Evolutionary conservation across 129 eudicot genomes (phyloP).

Genomic region (Flaveria sonorensis): DNA sequence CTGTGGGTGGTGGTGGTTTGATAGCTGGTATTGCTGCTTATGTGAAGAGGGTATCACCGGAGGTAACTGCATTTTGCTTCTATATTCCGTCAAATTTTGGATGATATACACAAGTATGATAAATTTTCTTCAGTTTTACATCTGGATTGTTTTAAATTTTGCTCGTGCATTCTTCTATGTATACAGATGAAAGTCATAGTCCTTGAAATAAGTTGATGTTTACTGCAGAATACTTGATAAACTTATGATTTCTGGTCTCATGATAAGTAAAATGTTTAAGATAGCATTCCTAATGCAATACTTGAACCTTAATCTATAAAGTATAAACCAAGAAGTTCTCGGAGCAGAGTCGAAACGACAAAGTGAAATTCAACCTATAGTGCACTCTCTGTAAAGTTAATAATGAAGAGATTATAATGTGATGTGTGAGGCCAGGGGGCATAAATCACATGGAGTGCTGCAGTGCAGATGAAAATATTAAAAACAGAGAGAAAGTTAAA

Average conservation of each 20-base stretch:
- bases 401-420: neutral
- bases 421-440: neutral
- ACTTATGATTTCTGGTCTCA: neutral
- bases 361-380: neutral
- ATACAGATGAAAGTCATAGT: neutral
- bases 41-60: conserved; percentile 85
- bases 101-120: neutral
- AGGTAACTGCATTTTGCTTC: conserved; percentile 39
- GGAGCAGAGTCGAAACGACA: neutral
- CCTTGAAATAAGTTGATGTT: neutral
- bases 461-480: too few species aligned
- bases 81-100: neutral
- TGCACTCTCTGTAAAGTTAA: neutral
- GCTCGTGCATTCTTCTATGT: neutral
- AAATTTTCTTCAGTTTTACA: neutral
- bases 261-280: neutral
- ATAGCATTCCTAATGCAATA: neutral
- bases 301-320: neutral
- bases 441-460: too few species aligned
- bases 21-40: conserved; percentile 99
- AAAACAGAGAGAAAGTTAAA: too few species aligned
- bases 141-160: neutral
- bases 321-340: neutral
- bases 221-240: neutral
- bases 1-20: conserved; percentile 98